Percentiles rank a stretch among this genome's conserved stretches.
Evolutionary conservation across 257 asterid genomes (phyloP).

Genomic region (Fraxinus americana): DNA sequence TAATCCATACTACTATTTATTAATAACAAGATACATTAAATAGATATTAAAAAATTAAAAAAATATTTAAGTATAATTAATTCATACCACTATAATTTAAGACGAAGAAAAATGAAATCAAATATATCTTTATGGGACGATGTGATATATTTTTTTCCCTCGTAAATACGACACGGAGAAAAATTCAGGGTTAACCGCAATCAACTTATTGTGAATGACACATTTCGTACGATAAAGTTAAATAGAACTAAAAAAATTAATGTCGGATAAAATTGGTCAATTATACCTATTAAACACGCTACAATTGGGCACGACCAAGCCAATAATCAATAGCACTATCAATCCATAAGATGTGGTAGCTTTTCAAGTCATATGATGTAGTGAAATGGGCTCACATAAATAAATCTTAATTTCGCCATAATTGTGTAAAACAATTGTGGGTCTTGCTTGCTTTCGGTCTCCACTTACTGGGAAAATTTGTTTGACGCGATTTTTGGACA

Average conservation of each 20-base stretch:
- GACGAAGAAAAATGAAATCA: too few species aligned
- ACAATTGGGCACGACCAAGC: background rate
- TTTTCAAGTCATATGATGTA: background rate
- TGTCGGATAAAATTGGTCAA: background rate
- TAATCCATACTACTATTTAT: too few species aligned
- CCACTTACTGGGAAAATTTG: background rate
- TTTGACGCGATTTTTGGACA: background rate
- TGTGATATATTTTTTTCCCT: too few species aligned
- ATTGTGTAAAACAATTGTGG: background rate
- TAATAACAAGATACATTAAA: too few species aligned
- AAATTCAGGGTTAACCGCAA: too few species aligned
- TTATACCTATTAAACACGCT: background rate
- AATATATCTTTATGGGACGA: too few species aligned
- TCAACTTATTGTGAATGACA: background rate
- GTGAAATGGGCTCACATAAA: background rate
- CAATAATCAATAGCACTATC: background rate
- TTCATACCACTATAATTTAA: too few species aligned
- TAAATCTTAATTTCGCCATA: background rate
- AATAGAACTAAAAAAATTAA: background rate
- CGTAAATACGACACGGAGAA: background rate
- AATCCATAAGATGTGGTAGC: background rate
- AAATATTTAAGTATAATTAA: too few species aligned
- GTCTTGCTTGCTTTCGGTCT: background rate
- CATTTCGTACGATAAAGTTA: background rate
- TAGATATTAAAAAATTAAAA: too few species aligned